Evolutionary conservation across 805 yeast species (phyloP).

Genomic region (Schizosaccharomyces japonicus): DNA sequence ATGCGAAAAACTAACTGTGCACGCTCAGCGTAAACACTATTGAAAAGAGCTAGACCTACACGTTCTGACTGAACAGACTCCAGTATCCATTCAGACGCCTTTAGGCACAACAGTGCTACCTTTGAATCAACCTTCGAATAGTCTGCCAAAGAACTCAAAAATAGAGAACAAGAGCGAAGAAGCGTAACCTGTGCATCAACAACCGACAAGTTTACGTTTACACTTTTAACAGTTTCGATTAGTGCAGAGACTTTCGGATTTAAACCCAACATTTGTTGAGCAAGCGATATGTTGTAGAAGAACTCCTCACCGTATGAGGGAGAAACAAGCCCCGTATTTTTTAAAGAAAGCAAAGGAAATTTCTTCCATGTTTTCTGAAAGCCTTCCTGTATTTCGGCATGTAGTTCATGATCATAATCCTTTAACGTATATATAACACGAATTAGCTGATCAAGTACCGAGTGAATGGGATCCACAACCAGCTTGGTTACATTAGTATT

Average conservation of each 20-base stretch:
- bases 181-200: conserved; percentile 30
- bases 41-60: not conserved
- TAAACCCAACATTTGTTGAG: not conserved
- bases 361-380: not conserved
- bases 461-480: not conserved
- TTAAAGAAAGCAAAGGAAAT: not conserved
- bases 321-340: not conserved
- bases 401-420: not conserved
- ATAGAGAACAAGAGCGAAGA: conserved; percentile 2
- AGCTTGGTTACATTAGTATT: not conserved
- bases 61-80: not conserved
- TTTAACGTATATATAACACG: not conserved
- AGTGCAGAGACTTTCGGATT: conserved; percentile 24
- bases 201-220: conserved; percentile 40
- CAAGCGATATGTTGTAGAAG: not conserved
- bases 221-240: conserved; percentile 28
- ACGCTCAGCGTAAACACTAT: not conserved
- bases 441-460: not conserved
- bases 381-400: not conserved
- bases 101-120: not conserved
- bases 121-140: not conserved
- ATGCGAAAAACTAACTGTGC: conserved; percentile 3
- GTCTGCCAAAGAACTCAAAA: not conserved
- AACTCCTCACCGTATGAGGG: not conserved
- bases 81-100: not conserved